Conservation (phyloP, 108 stramenopile species). For the Nitzschia palea region DNA sequence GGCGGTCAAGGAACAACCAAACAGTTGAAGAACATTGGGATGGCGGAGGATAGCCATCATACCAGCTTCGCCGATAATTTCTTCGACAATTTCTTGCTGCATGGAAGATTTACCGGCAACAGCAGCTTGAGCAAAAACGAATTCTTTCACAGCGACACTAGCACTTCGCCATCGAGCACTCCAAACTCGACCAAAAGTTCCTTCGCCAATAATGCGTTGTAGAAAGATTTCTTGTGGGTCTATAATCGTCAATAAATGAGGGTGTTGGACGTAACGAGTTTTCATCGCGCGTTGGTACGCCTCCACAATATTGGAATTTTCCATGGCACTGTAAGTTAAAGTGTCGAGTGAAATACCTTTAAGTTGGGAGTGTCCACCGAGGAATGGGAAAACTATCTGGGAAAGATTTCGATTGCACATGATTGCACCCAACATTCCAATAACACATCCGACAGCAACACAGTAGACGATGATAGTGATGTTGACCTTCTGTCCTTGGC, state of each 20-base stretch:
- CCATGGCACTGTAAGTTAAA: constrained; percentile 72
- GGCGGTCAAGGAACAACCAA: constrained; percentile 94
- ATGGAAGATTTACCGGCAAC: constrained; percentile 93
- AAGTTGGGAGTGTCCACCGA: constrained; percentile 54
- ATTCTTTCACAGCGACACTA: constrained; percentile 97
- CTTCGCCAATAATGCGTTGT: constrained; percentile 96
- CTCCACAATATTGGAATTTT: constrained; percentile 73
- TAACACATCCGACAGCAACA: constrained; percentile 69
- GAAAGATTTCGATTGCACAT: constrained; percentile 79
- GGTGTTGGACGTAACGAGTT: constrained; percentile 85
- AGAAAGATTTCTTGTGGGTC: constrained; percentile 96
- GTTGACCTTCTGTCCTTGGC: constrained; percentile 17
- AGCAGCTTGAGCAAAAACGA: constrained; percentile 98
- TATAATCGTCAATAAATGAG: constrained; percentile 89
- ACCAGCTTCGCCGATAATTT: constrained; percentile 98
- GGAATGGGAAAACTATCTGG: constrained; percentile 56
- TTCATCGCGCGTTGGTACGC: constrained; percentile 88
- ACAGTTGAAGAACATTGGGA: constrained; percentile 94
- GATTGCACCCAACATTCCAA: constrained; percentile 78
- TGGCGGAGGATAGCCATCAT: constrained; percentile 97
- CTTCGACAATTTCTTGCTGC: constrained; percentile 95
- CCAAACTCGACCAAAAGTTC: constrained; percentile 97
- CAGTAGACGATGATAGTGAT: constrained; percentile 82
- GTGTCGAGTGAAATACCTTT: constrained; percentile 87
- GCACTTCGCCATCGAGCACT: constrained; percentile 93